These are phyloP conservation scores for Colletotrichum theobromicola DNA, from an alignment of 2,329 filamentous ascomycete species.

Conservation along the genomic window DNA sequence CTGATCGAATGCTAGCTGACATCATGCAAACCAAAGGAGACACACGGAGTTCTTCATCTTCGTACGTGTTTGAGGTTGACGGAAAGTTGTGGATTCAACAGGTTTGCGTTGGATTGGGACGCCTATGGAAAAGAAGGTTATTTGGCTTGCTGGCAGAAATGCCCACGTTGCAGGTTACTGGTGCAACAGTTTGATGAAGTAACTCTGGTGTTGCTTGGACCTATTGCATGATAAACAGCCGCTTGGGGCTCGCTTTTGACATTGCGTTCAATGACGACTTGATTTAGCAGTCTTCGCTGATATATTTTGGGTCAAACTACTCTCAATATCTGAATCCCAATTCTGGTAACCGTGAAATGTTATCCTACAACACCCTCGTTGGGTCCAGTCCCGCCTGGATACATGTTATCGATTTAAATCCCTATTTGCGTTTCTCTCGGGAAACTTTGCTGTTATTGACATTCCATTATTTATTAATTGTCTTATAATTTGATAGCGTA, in stretches of 20 bases:
- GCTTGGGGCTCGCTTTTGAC: background rate
- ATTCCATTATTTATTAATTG: background rate
- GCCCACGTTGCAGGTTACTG: background rate
- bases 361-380: background rate
- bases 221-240: background rate
- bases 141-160: background rate
- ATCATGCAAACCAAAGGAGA: background rate
- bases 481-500: background rate
- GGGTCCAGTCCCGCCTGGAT: background rate
- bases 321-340: background rate
- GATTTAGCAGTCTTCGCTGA: background rate
- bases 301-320: background rate
- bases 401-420: background rate
- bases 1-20: background rate
- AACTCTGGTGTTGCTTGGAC: background rate
- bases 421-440: background rate
- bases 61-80: background rate
- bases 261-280: background rate
- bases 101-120: background rate
- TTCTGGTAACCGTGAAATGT: background rate
- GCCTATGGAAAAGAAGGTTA: background rate
- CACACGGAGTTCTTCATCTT: background rate
- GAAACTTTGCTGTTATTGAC: background rate
- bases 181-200: background rate
- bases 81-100: background rate